Evolutionary conservation across 768 basidiomycete genomes (phyloP), one percentile per base, ranked within the genome.

Genomic region (Melanogaster broomeanus): DNA sequence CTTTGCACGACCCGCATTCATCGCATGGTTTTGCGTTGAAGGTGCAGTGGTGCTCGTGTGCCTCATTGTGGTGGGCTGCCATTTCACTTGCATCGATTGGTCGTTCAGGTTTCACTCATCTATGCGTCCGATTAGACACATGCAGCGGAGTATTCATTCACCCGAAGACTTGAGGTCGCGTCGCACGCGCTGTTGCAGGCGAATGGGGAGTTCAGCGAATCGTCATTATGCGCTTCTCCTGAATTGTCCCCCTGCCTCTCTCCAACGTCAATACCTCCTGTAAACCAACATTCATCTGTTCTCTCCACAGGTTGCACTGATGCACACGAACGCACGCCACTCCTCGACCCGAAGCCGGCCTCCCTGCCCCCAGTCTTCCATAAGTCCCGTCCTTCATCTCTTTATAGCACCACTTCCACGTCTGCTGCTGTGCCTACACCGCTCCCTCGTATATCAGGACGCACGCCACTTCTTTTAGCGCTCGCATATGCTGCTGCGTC

Each of bases 401-500:
- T 70, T 13, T 30, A 46, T 13, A 49, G 59, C 24, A 58, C 59
- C 40, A 61, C 66, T 16, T 48, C 65, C 22, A 49, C 58, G 48
- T 62, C 34, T 66, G 61, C n/a, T n/a, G n/a, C n/a, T 18, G 7
- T 7, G 10, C 9, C 35, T 7, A 18, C 18, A 10, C 34, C 60
- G 68, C 31, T 64, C 70, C 33, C 16, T 22, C 49, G 16, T 61
- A 71, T 55, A 24, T n/a, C 37, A 33, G 31, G 38, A 54, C 78
- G 77, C 27, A 84, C 80, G 11, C 77, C 82, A 1, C 67, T 89
- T 1, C 70, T 88, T 51, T 69, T 93, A 39, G 89, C 93, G 11
- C 76, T 93, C 41, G 89, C 90, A 1, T 98, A 90, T 67, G 88
- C 93, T 15, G 90, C 90, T 12, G 82, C 86, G 45, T 93, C 90